Evolutionary conservation across 1,139 yeast genomes (phyloP).

Genomic region (Geotrichum siamense): DNA sequence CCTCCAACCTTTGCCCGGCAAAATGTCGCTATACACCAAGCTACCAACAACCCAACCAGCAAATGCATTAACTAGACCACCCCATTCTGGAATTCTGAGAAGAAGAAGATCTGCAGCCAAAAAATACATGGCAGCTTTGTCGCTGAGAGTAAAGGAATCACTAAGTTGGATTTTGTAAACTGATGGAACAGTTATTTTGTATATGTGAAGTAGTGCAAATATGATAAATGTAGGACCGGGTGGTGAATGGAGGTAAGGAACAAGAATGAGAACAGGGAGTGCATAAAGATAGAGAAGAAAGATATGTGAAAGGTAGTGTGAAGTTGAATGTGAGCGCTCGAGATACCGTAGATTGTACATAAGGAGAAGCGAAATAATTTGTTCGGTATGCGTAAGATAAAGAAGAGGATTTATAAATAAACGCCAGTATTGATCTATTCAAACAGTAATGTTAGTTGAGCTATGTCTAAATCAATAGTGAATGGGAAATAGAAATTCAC

Average conservation of each 20-base stretch:
- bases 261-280: slow-evolving; percentile 6
- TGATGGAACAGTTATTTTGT: slow-evolving; percentile 51
- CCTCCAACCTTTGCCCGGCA: slow-evolving; percentile 56
- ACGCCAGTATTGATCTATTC: slow-evolving; percentile 56
- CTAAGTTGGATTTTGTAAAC: slow-evolving; percentile 51
- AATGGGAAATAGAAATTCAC: slow-evolving; percentile 17
- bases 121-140: slow-evolving; percentile 52
- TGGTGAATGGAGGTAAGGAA: slow-evolving; percentile 28
- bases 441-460: neutral
- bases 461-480: neutral
- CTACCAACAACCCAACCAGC: slow-evolving; percentile 58
- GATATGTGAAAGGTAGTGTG: slow-evolving; percentile 43
- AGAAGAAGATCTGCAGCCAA: slow-evolving; percentile 46
- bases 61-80: slow-evolving; percentile 45
- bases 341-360: slow-evolving; percentile 55
- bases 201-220: slow-evolving; percentile 53
- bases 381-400: slow-evolving; percentile 62
- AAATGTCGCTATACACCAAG: slow-evolving; percentile 45
- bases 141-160: slow-evolving; percentile 35
- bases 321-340: slow-evolving; percentile 59
- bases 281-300: slow-evolving; percentile 22
- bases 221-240: slow-evolving; percentile 63
- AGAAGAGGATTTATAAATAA: slow-evolving; percentile 48
- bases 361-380: slow-evolving; percentile 44
- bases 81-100: slow-evolving; percentile 36